Percentiles rank a stretch among this genome's conserved stretches.
Conservation (phyloP, 768 basidiomycete genomes). For the Sutorius australiensis region DNA sequence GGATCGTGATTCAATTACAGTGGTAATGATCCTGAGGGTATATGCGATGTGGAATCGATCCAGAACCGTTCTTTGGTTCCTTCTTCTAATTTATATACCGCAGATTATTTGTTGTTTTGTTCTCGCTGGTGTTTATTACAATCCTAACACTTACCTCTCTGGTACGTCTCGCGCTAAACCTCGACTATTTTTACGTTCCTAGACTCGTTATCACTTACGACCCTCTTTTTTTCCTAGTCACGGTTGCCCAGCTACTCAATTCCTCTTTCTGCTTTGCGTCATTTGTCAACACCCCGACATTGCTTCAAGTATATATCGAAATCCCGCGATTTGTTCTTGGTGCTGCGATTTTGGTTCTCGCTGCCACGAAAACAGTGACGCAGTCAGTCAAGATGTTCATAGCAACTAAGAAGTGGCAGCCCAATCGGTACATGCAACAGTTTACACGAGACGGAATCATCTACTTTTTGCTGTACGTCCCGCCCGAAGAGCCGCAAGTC, state of each 20-base stretch:
- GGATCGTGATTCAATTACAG: background rate
- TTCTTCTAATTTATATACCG: too few relatives aligned
- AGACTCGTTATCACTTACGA: background rate
- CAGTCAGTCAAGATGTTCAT: conserved; percentile 1
- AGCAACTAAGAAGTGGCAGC: too few relatives aligned
- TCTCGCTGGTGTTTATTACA: background rate
- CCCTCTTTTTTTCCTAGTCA: background rate
- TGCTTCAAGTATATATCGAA: too few relatives aligned
- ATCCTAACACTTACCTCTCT: background rate
- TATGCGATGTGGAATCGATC: too few relatives aligned
- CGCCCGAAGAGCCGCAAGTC: too few relatives aligned
- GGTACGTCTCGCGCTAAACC: background rate
- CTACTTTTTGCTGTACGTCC: too few relatives aligned
- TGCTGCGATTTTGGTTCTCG: background rate
- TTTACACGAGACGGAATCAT: too few relatives aligned
- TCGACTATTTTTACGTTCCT: background rate
- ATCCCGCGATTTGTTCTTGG: background rate
- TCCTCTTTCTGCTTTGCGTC: background rate
- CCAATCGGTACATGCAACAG: too few relatives aligned
- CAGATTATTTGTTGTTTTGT: background rate
- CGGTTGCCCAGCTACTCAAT: background rate
- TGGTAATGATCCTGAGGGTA: background rate
- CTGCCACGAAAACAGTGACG: background rate
- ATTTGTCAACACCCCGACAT: background rate
- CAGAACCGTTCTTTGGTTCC: too few relatives aligned